Conservation (phyloP, 257 asterid species). For the Solanum okadae region DNA sequence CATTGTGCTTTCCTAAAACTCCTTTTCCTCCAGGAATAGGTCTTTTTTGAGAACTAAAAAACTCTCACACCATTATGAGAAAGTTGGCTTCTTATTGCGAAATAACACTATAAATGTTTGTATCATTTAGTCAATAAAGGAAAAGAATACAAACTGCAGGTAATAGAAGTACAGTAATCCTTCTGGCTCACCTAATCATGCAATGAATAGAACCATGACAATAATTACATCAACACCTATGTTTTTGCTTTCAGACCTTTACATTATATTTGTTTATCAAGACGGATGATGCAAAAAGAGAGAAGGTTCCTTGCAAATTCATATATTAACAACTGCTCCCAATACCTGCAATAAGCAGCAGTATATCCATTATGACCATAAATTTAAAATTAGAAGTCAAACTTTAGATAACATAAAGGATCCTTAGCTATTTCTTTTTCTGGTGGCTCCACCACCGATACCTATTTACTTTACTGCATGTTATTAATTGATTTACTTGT, state of each 20-base stretch:
- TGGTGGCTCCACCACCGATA: neutral
- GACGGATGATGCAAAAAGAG: neutral
- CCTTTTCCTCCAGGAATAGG: neutral
- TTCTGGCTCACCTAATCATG: neutral
- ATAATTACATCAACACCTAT: neutral
- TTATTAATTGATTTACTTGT: neutral
- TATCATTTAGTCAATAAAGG: neutral
- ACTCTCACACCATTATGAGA: neutral
- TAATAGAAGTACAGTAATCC: neutral
- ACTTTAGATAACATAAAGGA: neutral
- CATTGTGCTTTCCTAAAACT: neutral
- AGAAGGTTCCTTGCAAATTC: neutral
- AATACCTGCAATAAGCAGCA: neutral
- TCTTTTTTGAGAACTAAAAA: neutral
- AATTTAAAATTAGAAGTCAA: neutral
- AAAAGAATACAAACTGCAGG: neutral
- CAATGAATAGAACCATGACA: neutral
- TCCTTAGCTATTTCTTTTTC: neutral
- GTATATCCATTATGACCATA: neutral
- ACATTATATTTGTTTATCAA: neutral
- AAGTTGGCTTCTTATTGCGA: neutral
- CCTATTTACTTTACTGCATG: neutral
- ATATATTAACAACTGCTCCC: neutral
- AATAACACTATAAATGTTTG: neutral
- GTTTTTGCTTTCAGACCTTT: neutral